A percentile compares a stretch with the other conserved stretches of the same genome.
These are phyloP conservation scores for Pseudogymnoascus sp. DNA, from an alignment of 2,329 filamentous ascomycete species.

Conservation along the genomic window DNA sequence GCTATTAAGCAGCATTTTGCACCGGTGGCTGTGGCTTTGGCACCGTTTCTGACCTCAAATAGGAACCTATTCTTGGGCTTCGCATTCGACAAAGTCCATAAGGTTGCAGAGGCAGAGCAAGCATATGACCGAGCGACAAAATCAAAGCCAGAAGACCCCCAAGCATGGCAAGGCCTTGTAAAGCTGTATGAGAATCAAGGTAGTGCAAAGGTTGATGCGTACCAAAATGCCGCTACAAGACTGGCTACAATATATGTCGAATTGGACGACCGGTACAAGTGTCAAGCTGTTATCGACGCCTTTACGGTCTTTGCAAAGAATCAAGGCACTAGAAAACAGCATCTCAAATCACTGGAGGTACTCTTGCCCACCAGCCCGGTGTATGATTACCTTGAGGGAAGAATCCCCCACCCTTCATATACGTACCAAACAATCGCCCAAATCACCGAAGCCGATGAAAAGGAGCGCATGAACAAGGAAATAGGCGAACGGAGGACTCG, in stretches of 20 bases:
- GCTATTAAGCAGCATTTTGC: not conserved
- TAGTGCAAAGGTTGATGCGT: conserved; percentile 60
- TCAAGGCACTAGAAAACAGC: conserved; percentile 65
- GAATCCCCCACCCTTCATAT: conserved; percentile 68
- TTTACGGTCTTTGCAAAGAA: conserved; percentile 67
- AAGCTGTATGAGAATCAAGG: conserved; percentile 78
- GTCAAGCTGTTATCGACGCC: conserved; percentile 67
- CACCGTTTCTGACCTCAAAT: not conserved
- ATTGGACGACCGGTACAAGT: conserved; percentile 56
- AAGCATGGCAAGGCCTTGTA: conserved; percentile 85
- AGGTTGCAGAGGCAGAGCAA: conserved; percentile 64
- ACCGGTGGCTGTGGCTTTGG: not conserved
- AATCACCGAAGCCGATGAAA: conserved; percentile 79
- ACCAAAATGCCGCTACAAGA: conserved; percentile 64
- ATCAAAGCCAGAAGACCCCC: conserved; percentile 67
- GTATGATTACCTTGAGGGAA: conserved; percentile 76
- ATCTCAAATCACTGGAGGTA: conserved; percentile 67
- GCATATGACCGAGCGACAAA: conserved; percentile 67
- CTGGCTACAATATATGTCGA: conserved; percentile 69
- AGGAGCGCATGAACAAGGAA: conserved; percentile 78
- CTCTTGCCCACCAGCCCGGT: conserved; percentile 74
- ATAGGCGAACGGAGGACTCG: conserved; percentile 85
- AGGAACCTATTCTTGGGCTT: conserved; percentile 84
- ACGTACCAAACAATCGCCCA: conserved; percentile 79
- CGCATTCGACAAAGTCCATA: conserved; percentile 69